A percentile compares a stretch with the other conserved stretches of the same genome.
Conservation (phyloP, 768 basidiomycete genomes). For the Nidula microcarpa region DNA sequence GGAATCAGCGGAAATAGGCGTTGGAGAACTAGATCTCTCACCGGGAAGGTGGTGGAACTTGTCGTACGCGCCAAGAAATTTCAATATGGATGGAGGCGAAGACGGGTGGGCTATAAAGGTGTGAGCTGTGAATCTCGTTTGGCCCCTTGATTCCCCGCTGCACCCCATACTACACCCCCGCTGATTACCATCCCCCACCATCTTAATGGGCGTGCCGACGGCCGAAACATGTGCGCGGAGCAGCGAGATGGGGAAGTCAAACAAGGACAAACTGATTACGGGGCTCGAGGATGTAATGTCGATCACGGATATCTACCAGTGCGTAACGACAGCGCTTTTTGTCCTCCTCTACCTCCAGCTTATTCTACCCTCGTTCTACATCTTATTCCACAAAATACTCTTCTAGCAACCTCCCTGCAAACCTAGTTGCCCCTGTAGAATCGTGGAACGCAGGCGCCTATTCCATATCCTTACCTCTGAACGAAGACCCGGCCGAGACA, state of each 20-base stretch:
- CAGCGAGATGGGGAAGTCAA: not conserved
- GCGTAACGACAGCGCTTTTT: not conserved
- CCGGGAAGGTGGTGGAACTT: not conserved
- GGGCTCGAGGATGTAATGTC: not conserved
- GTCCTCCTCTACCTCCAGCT: not conserved
- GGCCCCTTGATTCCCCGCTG: too few species aligned
- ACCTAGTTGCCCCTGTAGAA: constrained; percentile 5
- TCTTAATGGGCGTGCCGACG: not conserved
- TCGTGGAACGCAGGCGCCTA: constrained; percentile 5
- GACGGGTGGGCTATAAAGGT: not conserved
- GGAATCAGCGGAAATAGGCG: not conserved
- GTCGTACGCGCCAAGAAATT: not conserved
- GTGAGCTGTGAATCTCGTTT: not conserved
- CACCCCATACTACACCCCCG: too few species aligned
- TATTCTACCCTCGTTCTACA: not conserved
- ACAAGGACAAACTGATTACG: constrained; percentile 2
- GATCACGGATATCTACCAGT: not conserved
- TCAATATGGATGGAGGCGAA: not conserved
- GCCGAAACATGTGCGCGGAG: constrained; percentile 3
- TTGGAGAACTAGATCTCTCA: not conserved
- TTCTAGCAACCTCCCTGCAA: not conserved
- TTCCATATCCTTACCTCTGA: not conserved
- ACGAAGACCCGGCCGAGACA: constrained; percentile 16
- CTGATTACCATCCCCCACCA: too few species aligned
- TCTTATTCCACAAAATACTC: not conserved